Evolutionary conservation across 371 early-diverging fungal species (phyloP).

Genomic region (Circinella minor): DNA sequence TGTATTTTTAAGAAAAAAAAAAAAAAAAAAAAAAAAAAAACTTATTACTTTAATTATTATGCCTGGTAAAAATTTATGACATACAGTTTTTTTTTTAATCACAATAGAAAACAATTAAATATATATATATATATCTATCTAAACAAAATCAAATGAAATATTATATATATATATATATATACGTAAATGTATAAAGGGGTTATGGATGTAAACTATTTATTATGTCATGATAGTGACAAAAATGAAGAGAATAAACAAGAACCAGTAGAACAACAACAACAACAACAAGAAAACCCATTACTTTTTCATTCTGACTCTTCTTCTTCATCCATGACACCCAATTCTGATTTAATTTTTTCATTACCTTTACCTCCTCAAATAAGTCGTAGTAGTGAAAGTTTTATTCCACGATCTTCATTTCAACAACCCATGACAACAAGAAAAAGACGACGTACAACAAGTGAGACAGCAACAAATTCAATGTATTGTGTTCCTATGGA

Average conservation of each 20-base stretch:
- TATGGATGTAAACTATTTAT: conserved; percentile 39
- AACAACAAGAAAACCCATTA: not conserved
- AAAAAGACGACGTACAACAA: not conserved
- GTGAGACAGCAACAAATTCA: not conserved
- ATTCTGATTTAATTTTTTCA: not conserved
- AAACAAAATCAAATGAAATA: not conserved
- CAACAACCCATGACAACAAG: not conserved
- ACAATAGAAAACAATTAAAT: not conserved
- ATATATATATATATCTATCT: not conserved
- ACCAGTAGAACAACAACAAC: no score
- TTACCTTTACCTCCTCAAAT: conserved; percentile 1
- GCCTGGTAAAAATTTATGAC: no score
- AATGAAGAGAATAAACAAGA: not conserved
- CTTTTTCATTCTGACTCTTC: not conserved
- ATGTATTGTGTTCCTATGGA: no score
- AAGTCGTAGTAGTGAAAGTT: not conserved
- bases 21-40: no score
- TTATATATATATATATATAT: not conserved
- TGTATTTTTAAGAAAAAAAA: no score
- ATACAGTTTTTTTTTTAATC: not conserved
- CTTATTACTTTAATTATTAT: not conserved
- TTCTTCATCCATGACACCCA: no score
- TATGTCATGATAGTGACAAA: conserved; percentile 30
- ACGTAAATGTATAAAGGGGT: conserved; percentile 24
- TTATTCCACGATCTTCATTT: no score